These are phyloP conservation scores for Ogataea degrootiae DNA, from an alignment of 805 yeast genomes.

Conservation along the genomic window DNA sequence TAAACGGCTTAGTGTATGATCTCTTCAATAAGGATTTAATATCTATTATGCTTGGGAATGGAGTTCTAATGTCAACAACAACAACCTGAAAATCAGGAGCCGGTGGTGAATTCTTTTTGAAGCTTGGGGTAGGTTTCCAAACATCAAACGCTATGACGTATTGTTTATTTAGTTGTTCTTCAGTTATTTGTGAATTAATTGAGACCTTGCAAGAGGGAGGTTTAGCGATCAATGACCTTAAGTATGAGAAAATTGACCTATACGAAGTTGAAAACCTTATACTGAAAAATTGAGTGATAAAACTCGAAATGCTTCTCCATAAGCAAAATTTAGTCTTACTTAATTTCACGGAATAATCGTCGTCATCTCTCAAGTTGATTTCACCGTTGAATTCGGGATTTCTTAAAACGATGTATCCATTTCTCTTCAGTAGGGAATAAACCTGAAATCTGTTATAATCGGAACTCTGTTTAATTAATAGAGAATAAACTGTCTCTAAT, in stretches of 20 bases:
- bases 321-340: conserved; percentile 3
- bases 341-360: not conserved
- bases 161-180: conserved; percentile 19
- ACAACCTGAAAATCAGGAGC: conserved; percentile 71
- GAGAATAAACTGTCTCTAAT: conserved; percentile 59
- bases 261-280: conserved; percentile 1
- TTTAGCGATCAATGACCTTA: conserved; percentile 5
- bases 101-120: conserved; percentile 66
- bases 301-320: conserved; percentile 1
- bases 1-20: conserved; percentile 16
- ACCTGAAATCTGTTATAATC: conserved; percentile 56
- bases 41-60: conserved; percentile 44
- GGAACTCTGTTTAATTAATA: conserved; percentile 34
- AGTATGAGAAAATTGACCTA: conserved; percentile 12
- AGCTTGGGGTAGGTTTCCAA: conserved; percentile 78
- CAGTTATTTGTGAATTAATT: not conserved
- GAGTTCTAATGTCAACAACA: conserved; percentile 44
- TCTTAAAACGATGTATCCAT: conserved; percentile 64
- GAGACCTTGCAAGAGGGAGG: not conserved
- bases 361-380: not conserved
- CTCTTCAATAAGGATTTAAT: conserved; percentile 33
- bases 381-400: conserved; percentile 8
- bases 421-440: conserved; percentile 68
- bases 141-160: conserved; percentile 51
- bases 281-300: not conserved